Evolutionary conservation across 495 filamentous ascomycete species (phyloP).

Genomic region (Sabuloglossum arenarium): DNA sequence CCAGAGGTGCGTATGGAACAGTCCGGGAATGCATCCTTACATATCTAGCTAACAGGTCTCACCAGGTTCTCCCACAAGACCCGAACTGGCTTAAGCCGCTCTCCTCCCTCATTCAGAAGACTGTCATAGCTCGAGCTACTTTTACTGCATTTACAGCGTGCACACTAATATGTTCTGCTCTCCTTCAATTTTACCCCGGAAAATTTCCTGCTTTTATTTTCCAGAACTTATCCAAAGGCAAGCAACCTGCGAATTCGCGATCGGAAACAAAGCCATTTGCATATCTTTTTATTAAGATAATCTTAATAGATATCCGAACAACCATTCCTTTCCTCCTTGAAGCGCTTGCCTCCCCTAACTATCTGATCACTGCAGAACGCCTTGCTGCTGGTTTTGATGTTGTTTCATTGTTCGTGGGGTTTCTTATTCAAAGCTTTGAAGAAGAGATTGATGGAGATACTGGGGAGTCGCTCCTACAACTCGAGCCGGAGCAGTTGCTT

Average conservation of each 20-base stretch:
- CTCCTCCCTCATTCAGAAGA: background rate
- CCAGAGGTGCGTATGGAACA: slow-evolving; percentile 16
- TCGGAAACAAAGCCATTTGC: slow-evolving; percentile 20
- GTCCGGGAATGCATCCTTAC: background rate
- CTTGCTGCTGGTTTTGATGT: slow-evolving; percentile 37
- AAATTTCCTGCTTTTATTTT: slow-evolving; percentile 4
- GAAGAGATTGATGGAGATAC: slow-evolving; percentile 11
- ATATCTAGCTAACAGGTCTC: background rate
- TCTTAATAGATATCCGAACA: slow-evolving; percentile 38
- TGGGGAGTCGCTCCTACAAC: background rate
- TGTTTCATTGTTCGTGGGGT: slow-evolving; percentile 34
- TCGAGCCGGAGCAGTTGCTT: slow-evolving; percentile 28
- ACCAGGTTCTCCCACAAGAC: background rate
- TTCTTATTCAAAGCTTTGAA: slow-evolving; percentile 29
- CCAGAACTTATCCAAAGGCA: slow-evolving; percentile 3
- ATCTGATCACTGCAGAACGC: slow-evolving; percentile 25
- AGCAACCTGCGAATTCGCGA: background rate
- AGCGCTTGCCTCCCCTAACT: slow-evolving; percentile 26
- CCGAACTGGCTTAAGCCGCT: background rate
- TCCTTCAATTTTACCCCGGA: slow-evolving; percentile 1
- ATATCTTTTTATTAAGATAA: slow-evolving; percentile 37
- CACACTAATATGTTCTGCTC: background rate
- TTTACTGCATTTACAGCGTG: background rate
- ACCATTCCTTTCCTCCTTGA: slow-evolving; percentile 37
- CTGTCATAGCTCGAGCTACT: background rate